A percentile compares a stretch with the other conserved stretches of the same genome.
Conservation (phyloP, 1,139 yeast genomes). For the Hansenula sp. region DNA sequence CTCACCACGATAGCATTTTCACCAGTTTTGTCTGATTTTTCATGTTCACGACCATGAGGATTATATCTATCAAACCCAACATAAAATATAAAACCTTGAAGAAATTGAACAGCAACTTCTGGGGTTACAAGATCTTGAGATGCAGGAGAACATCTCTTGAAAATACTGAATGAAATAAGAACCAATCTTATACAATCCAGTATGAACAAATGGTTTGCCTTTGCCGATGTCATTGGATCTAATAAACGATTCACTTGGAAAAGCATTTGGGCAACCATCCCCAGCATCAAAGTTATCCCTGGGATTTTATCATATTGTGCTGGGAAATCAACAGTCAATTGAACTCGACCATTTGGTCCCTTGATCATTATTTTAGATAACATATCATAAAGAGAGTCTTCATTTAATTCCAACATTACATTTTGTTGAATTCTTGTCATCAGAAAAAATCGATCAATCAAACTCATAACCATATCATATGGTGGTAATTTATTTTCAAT, state of each 20-base stretch:
- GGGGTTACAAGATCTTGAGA: neutral
- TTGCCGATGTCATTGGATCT: neutral
- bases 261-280: neutral
- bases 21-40: neutral
- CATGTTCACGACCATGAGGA: slow-evolving; percentile 1
- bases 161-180: neutral
- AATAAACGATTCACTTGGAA: neutral
- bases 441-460: neutral
- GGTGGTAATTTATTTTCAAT: neutral
- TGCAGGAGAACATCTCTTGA: neutral
- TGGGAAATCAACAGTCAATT: neutral
- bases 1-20: neutral
- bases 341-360: neutral
- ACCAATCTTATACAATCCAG: neutral
- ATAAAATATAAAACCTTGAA: neutral
- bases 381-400: neutral
- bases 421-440: neutral
- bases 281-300: neutral
- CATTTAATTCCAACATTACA: neutral
- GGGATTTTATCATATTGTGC: neutral
- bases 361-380: neutral
- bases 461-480: slow-evolving; percentile 1
- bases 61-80: slow-evolving; percentile 1
- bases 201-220: slow-evolving; percentile 1
- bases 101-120: neutral